Base-by-base conservation (phyloP, 2,329 filamentous ascomycete species). In the Xenoacremonium recifei region DNA sequence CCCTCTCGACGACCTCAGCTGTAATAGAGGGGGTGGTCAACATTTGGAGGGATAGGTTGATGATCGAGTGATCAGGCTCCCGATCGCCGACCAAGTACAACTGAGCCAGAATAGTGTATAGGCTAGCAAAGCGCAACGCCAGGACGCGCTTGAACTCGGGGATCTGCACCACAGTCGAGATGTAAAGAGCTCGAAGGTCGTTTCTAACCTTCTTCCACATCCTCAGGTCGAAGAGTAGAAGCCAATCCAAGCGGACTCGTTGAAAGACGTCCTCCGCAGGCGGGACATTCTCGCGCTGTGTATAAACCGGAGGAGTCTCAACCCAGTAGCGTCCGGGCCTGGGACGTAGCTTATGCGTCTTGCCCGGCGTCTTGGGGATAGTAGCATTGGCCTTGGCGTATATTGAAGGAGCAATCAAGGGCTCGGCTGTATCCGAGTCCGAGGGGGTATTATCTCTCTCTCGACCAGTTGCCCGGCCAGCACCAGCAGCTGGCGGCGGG, bases 11-110 rank as follows among this genome's bases (percentile, higher is more conserved):
- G 37, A 97, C 87, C 66, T 99, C 95, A 33, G 90, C 87, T 0
- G 92, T 97, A 52, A 99, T 97, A 0, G 92, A 95, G 2, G 93
- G 91, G 0, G 93, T 96, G 0, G 93, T 99, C 48, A 99, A 73
- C 81, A 99, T 95, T 62, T 99, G 93, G 21, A 97, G 72, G 4
- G 92, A 97, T 27, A 99, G 80, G 61, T 96, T 96, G 73, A 99
- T 96, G 60, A 99, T 97, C 10, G 92, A 97, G 65, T 97, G 92
- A 59, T 99, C 93, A 3, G 93, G 93, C 63, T 99, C 93, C 50
- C 93, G 79, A 61, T 99, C 93, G 12, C 92, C 92, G 51, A 99
- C 93, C 21, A 99, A 79, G 63, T 97, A 99, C 4, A 99, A 73
- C 62, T 99, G 92, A 5, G 93, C 91, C 35, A 99, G 71, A 3